Percentiles rank a stretch among this genome's conserved stretches.
phyloP scores from a whole-genome alignment of 2,329 filamentous ascomycete genomes.

The Phyllachora maydis region DNA sequence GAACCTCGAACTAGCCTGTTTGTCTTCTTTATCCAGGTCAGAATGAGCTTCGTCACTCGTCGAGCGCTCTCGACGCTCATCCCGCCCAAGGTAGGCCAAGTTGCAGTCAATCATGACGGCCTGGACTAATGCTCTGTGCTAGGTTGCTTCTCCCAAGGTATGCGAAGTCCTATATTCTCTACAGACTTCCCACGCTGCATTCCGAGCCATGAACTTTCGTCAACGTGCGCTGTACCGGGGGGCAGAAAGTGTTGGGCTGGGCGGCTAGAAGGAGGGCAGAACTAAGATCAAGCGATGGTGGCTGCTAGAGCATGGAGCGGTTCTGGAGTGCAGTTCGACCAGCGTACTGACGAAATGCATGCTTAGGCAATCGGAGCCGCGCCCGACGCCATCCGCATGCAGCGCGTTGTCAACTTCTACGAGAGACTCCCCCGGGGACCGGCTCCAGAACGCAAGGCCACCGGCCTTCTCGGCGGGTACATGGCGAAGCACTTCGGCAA shows the following conservation, averaged over 20 bases:
- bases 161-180: no score
- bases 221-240: no score
- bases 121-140: slow-evolving; percentile 1
- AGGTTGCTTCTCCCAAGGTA: slow-evolving; percentile 77
- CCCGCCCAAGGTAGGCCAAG: slow-evolving; percentile 69
- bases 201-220: no score
- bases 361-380: slow-evolving; percentile 90
- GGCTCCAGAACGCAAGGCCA: slow-evolving; percentile 64
- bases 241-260: no score
- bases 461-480: slow-evolving; percentile 74
- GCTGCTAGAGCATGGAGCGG: slow-evolving; percentile 1
- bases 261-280: neutral
- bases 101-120: no score
- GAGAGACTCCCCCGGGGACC: slow-evolving; percentile 89
- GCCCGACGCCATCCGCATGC: slow-evolving; percentile 92
- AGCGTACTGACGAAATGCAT: no score
- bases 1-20: no score
- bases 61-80: slow-evolving; percentile 95
- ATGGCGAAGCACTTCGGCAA: slow-evolving; percentile 88
- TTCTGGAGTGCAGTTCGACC: no score
- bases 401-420: slow-evolving; percentile 96
- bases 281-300: neutral
- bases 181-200: no score
- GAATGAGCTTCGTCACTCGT: slow-evolving; percentile 83
- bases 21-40: no score